These are phyloP conservation scores for Arxiozyma slooffiae DNA, from an alignment of 1,139 yeast species.

Conservation along the genomic window DNA sequence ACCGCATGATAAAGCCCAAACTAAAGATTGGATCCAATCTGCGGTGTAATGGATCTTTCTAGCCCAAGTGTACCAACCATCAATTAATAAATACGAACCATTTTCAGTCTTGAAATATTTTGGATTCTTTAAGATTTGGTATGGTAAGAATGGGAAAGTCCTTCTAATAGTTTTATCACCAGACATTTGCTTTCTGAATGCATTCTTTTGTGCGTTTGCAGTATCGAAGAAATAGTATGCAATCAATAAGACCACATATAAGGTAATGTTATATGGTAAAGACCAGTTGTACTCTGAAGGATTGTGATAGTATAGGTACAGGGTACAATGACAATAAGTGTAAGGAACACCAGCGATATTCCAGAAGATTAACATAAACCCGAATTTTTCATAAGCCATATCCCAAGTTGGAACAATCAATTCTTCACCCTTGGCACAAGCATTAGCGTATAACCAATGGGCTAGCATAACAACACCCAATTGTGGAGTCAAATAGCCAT, in stretches of 20 bases:
- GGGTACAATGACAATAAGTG: conserved; percentile 90
- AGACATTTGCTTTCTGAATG: conserved; percentile 77
- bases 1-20: conserved; percentile 93
- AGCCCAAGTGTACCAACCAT: conserved; percentile 90
- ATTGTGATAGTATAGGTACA: conserved; percentile 70
- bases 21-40: conserved; percentile 74
- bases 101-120: conserved; percentile 71
- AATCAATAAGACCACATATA: conserved; percentile 47
- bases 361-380: conserved; percentile 97
- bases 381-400: conserved; percentile 97
- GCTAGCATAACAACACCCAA: conserved; percentile 66
- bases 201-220: conserved; percentile 88
- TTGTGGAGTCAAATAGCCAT: conserved; percentile 74
- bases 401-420: conserved; percentile 97
- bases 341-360: conserved; percentile 98
- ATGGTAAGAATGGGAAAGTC: conserved; percentile 88
- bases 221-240: conserved; percentile 94
- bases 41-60: conserved; percentile 94
- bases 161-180: conserved; percentile 71
- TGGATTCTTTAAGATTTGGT: conserved; percentile 72
- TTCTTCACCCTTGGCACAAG: conserved; percentile 96
- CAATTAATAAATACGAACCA: conserved; percentile 76
- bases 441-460: conserved; percentile 91
- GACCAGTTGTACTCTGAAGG: conserved; percentile 78
- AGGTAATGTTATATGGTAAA: conserved; percentile 42